Evolutionary conservation across 768 basidiomycete species (phyloP).

Genomic region (Mycena pura): DNA sequence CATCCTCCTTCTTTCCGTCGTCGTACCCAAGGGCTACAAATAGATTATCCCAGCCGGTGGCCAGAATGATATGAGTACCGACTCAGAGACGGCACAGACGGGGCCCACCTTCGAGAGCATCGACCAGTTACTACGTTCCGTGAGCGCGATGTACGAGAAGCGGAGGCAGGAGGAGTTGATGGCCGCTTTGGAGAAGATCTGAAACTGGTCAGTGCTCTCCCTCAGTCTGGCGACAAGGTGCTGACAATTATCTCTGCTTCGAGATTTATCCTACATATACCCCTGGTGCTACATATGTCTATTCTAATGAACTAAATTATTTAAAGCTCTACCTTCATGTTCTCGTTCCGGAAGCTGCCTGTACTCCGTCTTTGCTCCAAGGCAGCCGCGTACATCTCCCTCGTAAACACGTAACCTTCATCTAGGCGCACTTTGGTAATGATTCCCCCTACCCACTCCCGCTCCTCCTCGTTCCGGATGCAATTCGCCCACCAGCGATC

Average conservation of each 20-base stretch:
- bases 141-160: conserved; percentile 60
- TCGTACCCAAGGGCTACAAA: background rate
- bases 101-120: conserved; percentile 58
- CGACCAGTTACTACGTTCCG: conserved; percentile 60
- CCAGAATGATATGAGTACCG: conserved; percentile 23
- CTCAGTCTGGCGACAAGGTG: background rate
- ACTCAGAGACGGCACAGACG: conserved; percentile 20
- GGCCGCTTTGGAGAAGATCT: conserved; percentile 51
- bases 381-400: conserved; percentile 60
- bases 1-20: background rate
- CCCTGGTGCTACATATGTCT: background rate
- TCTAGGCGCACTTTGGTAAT: conserved; percentile 56
- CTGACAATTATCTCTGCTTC: background rate
- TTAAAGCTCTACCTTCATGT: conserved; percentile 15
- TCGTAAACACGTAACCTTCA: conserved; percentile 57
- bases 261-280: conserved; percentile 24
- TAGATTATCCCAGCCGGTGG: conserved; percentile 25
- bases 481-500: conserved; percentile 83
- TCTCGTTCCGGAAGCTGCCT: conserved; percentile 39
- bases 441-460: conserved; percentile 58
- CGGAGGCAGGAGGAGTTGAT: conserved; percentile 55
- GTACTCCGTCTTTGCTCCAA: conserved; percentile 48
- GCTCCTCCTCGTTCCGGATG: conserved; percentile 64
- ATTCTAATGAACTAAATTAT: background rate
- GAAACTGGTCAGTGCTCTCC: conserved; percentile 8